Evolutionary conservation across 331 rosid genomes (phyloP).

Genomic region (Acacia concinna): DNA sequence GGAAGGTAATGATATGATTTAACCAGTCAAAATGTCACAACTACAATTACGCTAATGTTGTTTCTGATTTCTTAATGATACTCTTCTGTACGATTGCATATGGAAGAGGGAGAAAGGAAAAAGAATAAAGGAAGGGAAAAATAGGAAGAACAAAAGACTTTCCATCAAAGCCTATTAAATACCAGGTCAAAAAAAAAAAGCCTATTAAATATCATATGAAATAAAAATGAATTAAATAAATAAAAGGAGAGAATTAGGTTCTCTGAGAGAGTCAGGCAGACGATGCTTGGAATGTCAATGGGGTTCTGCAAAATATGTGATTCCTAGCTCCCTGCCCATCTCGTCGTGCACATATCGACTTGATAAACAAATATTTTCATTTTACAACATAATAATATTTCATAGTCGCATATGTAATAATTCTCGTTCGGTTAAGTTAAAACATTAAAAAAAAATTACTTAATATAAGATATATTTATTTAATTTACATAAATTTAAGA

Average conservation of each 20-base stretch:
- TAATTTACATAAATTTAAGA: too few relatives aligned
- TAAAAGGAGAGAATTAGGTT: slow-evolving; percentile 47
- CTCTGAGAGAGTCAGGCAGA: slow-evolving; percentile 43
- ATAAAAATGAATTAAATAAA: slow-evolving; percentile 18
- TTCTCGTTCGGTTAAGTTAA: too few relatives aligned
- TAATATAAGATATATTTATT: too few relatives aligned
- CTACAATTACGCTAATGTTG: background rate
- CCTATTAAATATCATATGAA: background rate
- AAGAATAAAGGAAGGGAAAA: background rate
- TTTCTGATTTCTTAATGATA: background rate
- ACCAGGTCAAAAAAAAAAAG: too few relatives aligned
- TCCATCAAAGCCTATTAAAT: slow-evolving; percentile 22
- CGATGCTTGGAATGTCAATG: slow-evolving; percentile 39
- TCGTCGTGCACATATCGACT: background rate
- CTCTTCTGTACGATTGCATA: background rate
- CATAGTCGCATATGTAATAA: background rate
- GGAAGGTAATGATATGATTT: background rate
- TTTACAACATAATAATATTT: background rate
- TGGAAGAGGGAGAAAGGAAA: background rate
- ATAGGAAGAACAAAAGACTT: slow-evolving; percentile 21
- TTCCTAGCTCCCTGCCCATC: background rate
- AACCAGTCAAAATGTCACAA: background rate
- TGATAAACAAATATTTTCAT: background rate
- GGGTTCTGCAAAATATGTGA: background rate
- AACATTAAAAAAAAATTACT: too few relatives aligned